These are phyloP conservation scores for Nakazawaea peltata DNA, from an alignment of 805 yeast species.

Conservation along the genomic window DNA sequence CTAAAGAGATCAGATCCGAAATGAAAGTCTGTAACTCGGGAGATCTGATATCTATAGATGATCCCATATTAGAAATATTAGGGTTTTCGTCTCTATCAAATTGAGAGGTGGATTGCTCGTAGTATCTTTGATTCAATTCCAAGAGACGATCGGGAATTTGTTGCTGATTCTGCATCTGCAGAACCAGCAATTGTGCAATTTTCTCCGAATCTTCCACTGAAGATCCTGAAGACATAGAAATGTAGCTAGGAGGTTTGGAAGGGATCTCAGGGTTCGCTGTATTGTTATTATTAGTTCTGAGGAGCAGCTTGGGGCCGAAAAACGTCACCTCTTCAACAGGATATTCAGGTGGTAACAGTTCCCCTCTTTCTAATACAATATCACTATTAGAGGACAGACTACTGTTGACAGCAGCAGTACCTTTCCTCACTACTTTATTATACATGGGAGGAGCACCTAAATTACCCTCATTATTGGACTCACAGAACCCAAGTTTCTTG, in stretches of 20 bases:
- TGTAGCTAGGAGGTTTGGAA: constrained; percentile 9
- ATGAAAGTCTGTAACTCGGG: no score
- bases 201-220: constrained; percentile 7
- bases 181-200: neutral
- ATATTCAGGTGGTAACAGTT: constrained; percentile 63
- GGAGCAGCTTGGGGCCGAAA: constrained; percentile 34
- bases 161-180: constrained; percentile 5
- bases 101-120: constrained; percentile 9
- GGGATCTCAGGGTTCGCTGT: constrained; percentile 1
- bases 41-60: no score
- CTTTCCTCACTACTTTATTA: constrained; percentile 13
- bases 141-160: constrained; percentile 9
- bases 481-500: constrained; percentile 47
- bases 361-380: constrained; percentile 60
- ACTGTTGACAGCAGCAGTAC: neutral
- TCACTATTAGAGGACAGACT: constrained; percentile 23
- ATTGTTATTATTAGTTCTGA: constrained; percentile 1
- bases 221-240: constrained; percentile 1
- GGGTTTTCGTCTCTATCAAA: constrained; percentile 6
- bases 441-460: constrained; percentile 32
- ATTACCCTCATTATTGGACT: constrained; percentile 32
- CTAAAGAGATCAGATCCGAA: no score
- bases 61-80: no score
- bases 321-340: constrained; percentile 57
- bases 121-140: constrained; percentile 7